Evolutionary conservation across 2,329 filamentous ascomycete genomes (phyloP).

Genomic region (Grosmannia serpens): DNA sequence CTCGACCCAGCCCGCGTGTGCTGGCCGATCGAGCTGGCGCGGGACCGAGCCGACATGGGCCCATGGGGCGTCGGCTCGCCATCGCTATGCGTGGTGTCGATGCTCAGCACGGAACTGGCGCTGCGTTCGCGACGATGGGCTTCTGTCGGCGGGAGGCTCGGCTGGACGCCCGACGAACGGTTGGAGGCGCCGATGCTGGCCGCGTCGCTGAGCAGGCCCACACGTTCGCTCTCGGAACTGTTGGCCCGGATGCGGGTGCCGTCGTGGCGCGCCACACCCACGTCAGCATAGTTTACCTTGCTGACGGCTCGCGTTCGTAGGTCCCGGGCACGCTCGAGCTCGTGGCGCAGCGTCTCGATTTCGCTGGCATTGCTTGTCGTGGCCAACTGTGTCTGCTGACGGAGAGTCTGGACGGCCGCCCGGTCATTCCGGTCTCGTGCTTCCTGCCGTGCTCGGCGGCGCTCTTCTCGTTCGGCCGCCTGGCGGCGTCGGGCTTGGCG

Average conservation of each 20-base stretch:
- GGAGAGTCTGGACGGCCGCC: conserved; percentile 56
- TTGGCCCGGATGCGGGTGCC: conserved; percentile 64
- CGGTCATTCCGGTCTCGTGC: conserved; percentile 61
- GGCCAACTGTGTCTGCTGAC: conserved; percentile 40
- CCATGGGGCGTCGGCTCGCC: conserved; percentile 6
- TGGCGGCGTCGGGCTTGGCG: conserved; percentile 65
- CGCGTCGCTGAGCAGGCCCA: conserved; percentile 60
- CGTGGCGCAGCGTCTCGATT: conserved; percentile 47
- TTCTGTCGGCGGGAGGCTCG: conserved; percentile 7
- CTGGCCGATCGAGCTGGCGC: conserved; percentile 14
- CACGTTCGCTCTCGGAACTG: conserved; percentile 60
- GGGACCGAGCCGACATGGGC: conserved; percentile 24
- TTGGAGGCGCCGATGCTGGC: conserved; percentile 43
- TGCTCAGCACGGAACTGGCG: conserved; percentile 43
- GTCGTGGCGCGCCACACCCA: conserved; percentile 67
- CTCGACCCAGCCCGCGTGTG: conserved; percentile 39
- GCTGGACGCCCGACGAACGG: conserved; percentile 16
- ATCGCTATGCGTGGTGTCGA: conserved; percentile 25
- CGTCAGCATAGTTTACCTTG: conserved; percentile 63
- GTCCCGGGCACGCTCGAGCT: conserved; percentile 44
- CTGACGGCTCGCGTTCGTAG: conserved; percentile 57
- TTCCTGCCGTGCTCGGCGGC: conserved; percentile 57
- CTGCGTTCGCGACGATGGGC: conserved; percentile 33
- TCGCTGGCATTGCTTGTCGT: conserved; percentile 36
- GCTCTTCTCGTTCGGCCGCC: conserved; percentile 63